Evolutionary conservation across 257 asterid species (phyloP).

Genomic region (Penstemon eatonii): DNA sequence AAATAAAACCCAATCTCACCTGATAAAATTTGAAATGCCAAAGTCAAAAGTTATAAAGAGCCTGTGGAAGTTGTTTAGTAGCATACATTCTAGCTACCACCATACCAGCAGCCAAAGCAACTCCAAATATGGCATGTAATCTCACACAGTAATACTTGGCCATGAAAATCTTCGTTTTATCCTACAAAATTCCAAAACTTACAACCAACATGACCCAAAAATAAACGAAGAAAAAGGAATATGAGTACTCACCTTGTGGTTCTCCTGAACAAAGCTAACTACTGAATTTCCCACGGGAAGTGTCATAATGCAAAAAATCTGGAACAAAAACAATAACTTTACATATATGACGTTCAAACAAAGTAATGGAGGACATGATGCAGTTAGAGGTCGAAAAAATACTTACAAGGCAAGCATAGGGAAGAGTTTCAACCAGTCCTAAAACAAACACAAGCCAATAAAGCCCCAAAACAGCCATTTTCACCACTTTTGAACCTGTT

Average conservation of each 20-base stretch:
- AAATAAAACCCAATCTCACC: too few species aligned
- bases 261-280: conserved; percentile 48
- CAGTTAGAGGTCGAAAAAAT: neutral
- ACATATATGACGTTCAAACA: neutral
- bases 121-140: conserved; percentile 56
- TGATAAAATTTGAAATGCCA: too few species aligned
- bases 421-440: conserved; percentile 43
- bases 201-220: neutral
- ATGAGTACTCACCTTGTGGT: conserved; percentile 47
- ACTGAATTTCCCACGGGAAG: conserved; percentile 51
- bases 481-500: conserved; percentile 46
- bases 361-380: neutral
- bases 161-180: conserved; percentile 61
- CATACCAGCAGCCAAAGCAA: conserved; percentile 62
- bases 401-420: conserved; percentile 43
- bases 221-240: neutral
- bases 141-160: conserved; percentile 69
- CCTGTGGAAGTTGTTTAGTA: conserved; percentile 13
- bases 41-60: too few species aligned
- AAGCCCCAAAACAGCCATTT: conserved; percentile 38
- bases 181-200: conserved; percentile 31
- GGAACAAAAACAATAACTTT: neutral
- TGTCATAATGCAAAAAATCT: conserved; percentile 21
- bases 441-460: conserved; percentile 42
- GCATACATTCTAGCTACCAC: conserved; percentile 46